Base-by-base conservation (phyloP, 495 filamentous ascomycete species). In the Jackrogersella multiformis region DNA sequence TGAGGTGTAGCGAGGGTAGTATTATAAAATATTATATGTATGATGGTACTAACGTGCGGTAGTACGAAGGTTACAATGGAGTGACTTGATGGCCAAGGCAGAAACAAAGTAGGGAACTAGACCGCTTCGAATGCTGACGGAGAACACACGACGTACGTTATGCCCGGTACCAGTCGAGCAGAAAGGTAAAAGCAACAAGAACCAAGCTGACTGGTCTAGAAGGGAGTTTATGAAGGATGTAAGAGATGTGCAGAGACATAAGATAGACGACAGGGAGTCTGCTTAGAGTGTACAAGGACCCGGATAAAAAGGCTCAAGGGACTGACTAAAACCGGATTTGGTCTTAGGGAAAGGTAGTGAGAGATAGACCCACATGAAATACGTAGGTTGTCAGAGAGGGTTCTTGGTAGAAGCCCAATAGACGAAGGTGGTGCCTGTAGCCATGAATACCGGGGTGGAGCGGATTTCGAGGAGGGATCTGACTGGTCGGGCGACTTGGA, bases 281-380 rank as follows among this genome's bases (percentile, higher is more conserved):
- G 42, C 69, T 66, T 65, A 66, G 45, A 72, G 54, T 41, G 66
- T 60, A 63, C 42, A 65, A 30, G 56, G 35, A 56, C 60, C 69
- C 61, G 57, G 57, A 56, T 60, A 56, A 70, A 72, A 72, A 69
- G 70, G 61, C 66, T 72, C 68, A 64, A 28, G 64, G 68, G 68
- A 63, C 53, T 36, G 46, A 63, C 61, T 60, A 66, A 72, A 72
- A 59, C 70, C 62, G 64, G 70, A 69, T 72, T 69, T 63, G 66
- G 57, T 56, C 39, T 64, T 56, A 60, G 54, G 38, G 15, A 63
- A 68, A 67, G 64, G 68, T 64, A 65, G 62, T 66, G 52, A 60
- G 59, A 63, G 54, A 55, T 58, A 26, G 70, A 68, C 65, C 69
- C 69, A 69, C 69, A 64, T 38, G 35, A 51, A 28, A 57, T 61